Evolutionary conservation across 1,284 basidiomycete species (phyloP).

Genomic region (Peniophora sp.): DNA sequence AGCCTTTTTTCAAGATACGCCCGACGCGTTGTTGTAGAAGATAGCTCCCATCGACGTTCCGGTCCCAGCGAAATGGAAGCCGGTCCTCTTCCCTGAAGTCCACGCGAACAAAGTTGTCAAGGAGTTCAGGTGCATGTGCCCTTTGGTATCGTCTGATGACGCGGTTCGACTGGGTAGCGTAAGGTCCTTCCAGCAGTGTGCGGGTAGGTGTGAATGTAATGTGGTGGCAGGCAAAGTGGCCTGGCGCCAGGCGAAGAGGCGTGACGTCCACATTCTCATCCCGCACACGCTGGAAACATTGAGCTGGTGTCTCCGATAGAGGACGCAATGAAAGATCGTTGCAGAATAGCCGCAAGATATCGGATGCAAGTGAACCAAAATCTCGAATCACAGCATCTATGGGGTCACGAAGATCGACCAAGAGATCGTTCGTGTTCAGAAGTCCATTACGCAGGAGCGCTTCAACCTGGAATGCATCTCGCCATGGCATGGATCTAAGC

Average conservation of each 20-base stretch:
- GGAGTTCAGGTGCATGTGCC: conserved; percentile 20
- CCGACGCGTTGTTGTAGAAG: conserved; percentile 58
- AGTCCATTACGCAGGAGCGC: conserved; percentile 46
- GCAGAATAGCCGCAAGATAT: conserved; percentile 40
- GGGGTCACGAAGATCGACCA: conserved; percentile 29
- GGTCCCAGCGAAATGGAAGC: conserved; percentile 52
- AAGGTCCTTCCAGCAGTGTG: conserved; percentile 62
- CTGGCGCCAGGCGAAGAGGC: conserved; percentile 14
- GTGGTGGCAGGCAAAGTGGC: conserved; percentile 43
- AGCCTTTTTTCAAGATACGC: conserved; percentile 46
- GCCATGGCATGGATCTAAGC: conserved; percentile 38
- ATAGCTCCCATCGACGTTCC: conserved; percentile 34
- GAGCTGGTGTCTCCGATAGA: conserved; percentile 30
- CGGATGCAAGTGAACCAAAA: conserved; percentile 23
- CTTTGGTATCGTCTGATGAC: conserved; percentile 49
- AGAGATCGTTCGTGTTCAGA: conserved; percentile 41
- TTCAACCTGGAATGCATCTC: conserved; percentile 59
- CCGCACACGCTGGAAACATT: conserved; percentile 36
- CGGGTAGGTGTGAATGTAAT: conserved; percentile 64
- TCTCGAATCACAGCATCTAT: conserved; percentile 28
- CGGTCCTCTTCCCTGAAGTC: conserved; percentile 70
- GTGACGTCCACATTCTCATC: not conserved
- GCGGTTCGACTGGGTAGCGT: conserved; percentile 51
- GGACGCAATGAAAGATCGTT: conserved; percentile 31
- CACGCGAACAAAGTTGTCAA: conserved; percentile 61